Percentiles rank a stretch among this genome's conserved stretches.
phyloP scores from a whole-genome alignment of 176 grass and related monocot genomes.

The Guadua angustifolia region DNA sequence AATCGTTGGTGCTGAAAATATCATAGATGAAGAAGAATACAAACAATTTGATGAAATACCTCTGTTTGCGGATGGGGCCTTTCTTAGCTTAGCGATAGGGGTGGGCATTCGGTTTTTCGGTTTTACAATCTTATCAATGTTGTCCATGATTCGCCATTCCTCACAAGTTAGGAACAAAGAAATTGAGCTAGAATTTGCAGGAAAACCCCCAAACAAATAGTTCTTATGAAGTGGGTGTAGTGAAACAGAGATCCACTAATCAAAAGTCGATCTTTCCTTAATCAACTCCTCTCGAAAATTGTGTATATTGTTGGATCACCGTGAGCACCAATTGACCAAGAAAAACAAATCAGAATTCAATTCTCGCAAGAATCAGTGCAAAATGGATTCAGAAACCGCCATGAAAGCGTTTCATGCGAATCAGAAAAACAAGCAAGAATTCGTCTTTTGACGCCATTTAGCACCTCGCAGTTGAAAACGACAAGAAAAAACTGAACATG shows the following conservation, averaged over 20 bases:
- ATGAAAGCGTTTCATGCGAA: background rate
- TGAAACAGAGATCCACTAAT: background rate
- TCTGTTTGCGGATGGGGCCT: no score
- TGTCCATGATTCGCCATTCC: background rate
- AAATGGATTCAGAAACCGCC: background rate
- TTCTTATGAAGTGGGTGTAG: background rate
- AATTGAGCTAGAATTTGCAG: background rate
- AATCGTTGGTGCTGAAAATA: no score
- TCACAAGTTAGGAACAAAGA: background rate
- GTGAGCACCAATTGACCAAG: background rate
- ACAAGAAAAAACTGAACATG: background rate
- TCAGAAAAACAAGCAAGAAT: background rate
- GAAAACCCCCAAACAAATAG: background rate
- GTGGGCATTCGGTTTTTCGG: no score
- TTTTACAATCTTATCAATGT: no score
- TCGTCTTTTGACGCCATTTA: background rate
- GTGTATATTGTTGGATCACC: background rate
- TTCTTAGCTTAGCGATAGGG: no score
- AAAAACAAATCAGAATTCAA: background rate
- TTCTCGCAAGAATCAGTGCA: background rate
- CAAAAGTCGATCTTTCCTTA: background rate
- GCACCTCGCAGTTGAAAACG: background rate
- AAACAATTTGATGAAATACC: no score
- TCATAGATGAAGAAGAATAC: no score
- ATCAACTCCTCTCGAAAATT: background rate